Evolutionary conservation across 106 monocot genomes (phyloP).

Genomic region (Gastrodia elata): DNA sequence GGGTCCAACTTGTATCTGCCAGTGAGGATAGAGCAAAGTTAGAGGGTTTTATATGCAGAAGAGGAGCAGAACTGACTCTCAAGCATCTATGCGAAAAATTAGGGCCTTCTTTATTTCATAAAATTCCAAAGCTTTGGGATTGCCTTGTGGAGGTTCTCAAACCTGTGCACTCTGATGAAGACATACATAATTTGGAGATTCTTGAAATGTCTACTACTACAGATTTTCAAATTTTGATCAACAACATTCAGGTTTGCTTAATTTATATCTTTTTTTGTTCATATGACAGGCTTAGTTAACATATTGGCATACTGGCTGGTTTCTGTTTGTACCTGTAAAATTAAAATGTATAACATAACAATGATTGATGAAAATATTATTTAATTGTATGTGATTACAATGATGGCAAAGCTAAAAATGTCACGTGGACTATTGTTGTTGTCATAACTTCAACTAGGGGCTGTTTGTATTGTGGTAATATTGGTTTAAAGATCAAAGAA

Average conservation of each 20-base stretch:
- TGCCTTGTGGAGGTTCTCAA: conserved; percentile 73
- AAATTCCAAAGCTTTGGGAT: conserved; percentile 94
- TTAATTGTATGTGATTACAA: not conserved
- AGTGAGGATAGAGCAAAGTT: conserved; percentile 67
- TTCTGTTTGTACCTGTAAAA: not conserved
- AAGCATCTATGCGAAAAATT: conserved; percentile 73
- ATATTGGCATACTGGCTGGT: not conserved
- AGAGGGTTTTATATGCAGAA: conserved; percentile 88
- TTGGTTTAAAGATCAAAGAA: no score
- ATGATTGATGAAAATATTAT: not conserved
- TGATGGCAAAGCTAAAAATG: not conserved
- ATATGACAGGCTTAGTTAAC: not conserved
- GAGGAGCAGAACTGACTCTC: conserved; percentile 81
- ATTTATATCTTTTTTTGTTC: not conserved
- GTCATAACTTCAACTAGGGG: not conserved
- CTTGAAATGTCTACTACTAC: conserved; percentile 28
- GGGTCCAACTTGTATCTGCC: conserved; percentile 25
- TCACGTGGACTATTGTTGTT: not conserved
- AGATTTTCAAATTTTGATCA: conserved; percentile 73
- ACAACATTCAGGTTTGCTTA: conserved; percentile 79
- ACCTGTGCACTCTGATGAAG: conserved; percentile 30
- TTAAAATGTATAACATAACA: not conserved
- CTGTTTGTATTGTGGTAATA: not conserved
- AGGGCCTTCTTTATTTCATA: conserved; percentile 72
- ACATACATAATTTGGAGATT: conserved; percentile 17